Conservation (phyloP, 495 filamentous ascomycete species). For the Neurospora pannonica region DNA sequence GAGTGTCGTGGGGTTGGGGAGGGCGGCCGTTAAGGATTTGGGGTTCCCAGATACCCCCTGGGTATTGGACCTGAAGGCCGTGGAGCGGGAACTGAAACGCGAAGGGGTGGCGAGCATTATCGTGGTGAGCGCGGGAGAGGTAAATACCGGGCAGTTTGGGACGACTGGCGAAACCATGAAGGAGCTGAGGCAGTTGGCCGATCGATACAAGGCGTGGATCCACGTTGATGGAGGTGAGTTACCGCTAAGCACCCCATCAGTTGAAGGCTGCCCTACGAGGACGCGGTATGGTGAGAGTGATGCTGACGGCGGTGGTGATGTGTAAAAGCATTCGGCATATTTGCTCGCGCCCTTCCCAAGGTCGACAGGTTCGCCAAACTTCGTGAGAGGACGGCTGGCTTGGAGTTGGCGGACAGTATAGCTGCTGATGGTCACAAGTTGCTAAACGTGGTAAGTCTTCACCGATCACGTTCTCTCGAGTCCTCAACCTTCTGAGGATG, state of each 20-base stretch:
- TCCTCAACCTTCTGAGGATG: neutral
- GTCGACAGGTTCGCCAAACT: slow-evolving; percentile 51
- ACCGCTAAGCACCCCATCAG: neutral
- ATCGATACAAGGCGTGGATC: slow-evolving; percentile 72
- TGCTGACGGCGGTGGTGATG: neutral
- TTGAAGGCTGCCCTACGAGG: neutral
- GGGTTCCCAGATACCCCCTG: slow-evolving; percentile 45
- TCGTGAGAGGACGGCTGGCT: slow-evolving; percentile 44
- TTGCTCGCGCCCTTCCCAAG: slow-evolving; percentile 55
- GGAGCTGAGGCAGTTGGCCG: slow-evolving; percentile 56
- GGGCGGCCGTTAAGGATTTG: slow-evolving; percentile 54
- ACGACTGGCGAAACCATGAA: slow-evolving; percentile 52
- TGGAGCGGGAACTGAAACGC: slow-evolving; percentile 39
- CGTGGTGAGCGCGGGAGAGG: slow-evolving; percentile 72
- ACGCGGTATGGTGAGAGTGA: neutral
- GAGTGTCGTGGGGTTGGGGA: slow-evolving; percentile 68
- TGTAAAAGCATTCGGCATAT: slow-evolving; percentile 69
- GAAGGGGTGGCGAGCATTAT: slow-evolving; percentile 58
- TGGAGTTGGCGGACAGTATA: slow-evolving; percentile 85
- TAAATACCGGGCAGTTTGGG: slow-evolving; percentile 83
- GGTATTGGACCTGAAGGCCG: slow-evolving; percentile 53
- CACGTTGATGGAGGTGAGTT: slow-evolving; percentile 70
- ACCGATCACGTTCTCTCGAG: neutral
- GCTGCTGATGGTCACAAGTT: slow-evolving; percentile 82
- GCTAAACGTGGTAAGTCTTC: slow-evolving; percentile 63